Percentiles rank a stretch among this genome's conserved stretches.
Conservation (phyloP, 2,329 filamentous ascomycete species). For the Pseudocercospora fijiensis region DNA sequence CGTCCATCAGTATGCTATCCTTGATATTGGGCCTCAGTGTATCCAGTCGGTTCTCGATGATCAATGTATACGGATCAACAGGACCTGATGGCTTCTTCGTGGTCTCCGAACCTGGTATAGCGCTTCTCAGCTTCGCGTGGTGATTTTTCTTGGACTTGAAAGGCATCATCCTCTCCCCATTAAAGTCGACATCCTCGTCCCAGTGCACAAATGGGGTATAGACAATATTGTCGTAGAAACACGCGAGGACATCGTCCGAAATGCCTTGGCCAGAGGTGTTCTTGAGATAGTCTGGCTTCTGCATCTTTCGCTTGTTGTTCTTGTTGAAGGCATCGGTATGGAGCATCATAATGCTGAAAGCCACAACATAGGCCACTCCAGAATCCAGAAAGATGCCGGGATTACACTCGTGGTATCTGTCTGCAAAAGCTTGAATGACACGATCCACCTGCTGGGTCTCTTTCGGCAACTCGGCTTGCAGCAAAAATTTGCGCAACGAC, state of each 20-base stretch:
- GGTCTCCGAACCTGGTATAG: constrained; percentile 58
- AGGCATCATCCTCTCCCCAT: constrained; percentile 68
- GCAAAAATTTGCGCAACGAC: constrained; percentile 90
- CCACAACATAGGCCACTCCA: constrained; percentile 97
- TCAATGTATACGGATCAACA: constrained; percentile 91
- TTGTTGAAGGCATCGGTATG: constrained; percentile 99
- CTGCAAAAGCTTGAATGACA: constrained; percentile 88
- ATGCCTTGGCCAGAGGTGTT: constrained; percentile 90
- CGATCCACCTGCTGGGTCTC: constrained; percentile 98
- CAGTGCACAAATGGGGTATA: constrained; percentile 99
- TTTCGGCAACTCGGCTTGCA: constrained; percentile 93
- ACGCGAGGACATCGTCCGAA: constrained; percentile 88
- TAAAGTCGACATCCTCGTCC: constrained; percentile 84
- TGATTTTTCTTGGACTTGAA: constrained; percentile 63
- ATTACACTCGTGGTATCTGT: constrained; percentile 97
- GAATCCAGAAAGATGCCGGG: constrained; percentile 88
- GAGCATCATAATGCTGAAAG: constrained; percentile 91
- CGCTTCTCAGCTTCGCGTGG: constrained; percentile 60
- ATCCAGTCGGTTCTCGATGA: constrained; percentile 85
- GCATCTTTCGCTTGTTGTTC: constrained; percentile 99
- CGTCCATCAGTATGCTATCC: constrained; percentile 89
- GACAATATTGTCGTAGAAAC: constrained; percentile 97
- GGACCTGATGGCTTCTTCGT: constrained; percentile 64
- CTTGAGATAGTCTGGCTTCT: constrained; percentile 90
- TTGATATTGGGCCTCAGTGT: constrained; percentile 78